These are phyloP conservation scores for Gentiana straminea DNA, from an alignment of 257 asterid genomes.

Conservation along the genomic window DNA sequence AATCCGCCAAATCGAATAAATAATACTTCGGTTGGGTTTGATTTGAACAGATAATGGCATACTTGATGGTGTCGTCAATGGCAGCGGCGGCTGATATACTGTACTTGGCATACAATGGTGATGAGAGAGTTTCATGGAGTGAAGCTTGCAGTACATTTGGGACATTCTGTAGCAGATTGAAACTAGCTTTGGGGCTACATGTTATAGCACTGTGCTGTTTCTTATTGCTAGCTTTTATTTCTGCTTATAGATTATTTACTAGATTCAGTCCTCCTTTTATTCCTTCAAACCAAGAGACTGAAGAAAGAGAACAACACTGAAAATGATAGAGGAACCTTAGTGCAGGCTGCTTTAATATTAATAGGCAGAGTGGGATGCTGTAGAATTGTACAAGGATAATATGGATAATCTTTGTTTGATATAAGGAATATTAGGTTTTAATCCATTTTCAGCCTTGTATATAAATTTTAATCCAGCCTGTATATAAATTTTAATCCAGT, in stretches of 20 bases:
- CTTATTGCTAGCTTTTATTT: constrained; percentile 52
- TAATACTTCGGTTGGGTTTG: not conserved
- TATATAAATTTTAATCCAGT: too few relatives aligned
- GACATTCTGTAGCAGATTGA: constrained; percentile 55
- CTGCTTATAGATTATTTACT: constrained; percentile 62
- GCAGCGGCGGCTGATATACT: constrained; percentile 53
- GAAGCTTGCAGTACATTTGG: constrained; percentile 76
- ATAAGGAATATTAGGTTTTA: too few relatives aligned
- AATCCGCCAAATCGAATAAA: too few relatives aligned
- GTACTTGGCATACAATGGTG: constrained; percentile 65
- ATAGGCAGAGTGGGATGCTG: too few relatives aligned
- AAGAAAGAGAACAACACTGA: constrained; percentile 21
- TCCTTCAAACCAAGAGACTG: constrained; percentile 21
- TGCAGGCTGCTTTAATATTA: too few relatives aligned
- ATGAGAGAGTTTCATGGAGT: constrained; percentile 72
- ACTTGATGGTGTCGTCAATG: constrained; percentile 76
- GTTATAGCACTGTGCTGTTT: constrained; percentile 52
- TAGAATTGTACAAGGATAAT: too few relatives aligned
- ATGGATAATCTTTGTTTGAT: too few relatives aligned
- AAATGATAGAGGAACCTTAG: not conserved
- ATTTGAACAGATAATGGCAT: constrained; percentile 54
- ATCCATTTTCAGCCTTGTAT: too few relatives aligned
- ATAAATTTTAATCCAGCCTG: too few relatives aligned
- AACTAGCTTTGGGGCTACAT: constrained; percentile 45
- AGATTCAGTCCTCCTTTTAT: constrained; percentile 55